These are phyloP conservation scores for Xylaria sp. DNA, from an alignment of 2,329 filamentous ascomycete species.

Conservation along the genomic window DNA sequence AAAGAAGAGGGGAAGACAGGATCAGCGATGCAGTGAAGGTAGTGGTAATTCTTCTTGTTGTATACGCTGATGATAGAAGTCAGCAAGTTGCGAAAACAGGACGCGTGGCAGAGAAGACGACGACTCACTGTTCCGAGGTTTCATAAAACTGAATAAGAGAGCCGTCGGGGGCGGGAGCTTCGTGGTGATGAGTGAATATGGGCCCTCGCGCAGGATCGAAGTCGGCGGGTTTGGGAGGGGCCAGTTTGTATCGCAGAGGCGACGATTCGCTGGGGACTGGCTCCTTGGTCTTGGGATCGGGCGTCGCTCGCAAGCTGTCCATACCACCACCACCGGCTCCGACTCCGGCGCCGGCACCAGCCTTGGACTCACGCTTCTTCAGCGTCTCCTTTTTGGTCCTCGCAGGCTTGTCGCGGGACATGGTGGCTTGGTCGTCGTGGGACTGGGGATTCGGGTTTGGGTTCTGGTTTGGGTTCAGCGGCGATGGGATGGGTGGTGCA, in stretches of 20 bases:
- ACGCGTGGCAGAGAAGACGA: neutral
- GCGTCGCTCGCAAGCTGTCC: constrained; percentile 65
- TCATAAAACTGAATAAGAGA: constrained; percentile 68
- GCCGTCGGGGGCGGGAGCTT: constrained; percentile 60
- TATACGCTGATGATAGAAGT: constrained; percentile 57
- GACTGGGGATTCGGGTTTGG: constrained; percentile 51
- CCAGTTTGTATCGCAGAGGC: constrained; percentile 70
- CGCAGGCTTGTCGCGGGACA: constrained; percentile 60
- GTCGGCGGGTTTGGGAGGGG: constrained; percentile 70
- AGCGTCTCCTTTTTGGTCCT: constrained; percentile 72
- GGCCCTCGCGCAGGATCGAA: constrained; percentile 69
- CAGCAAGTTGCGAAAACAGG: constrained; percentile 1
- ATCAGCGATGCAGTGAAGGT: constrained; percentile 90
- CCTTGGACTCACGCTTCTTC: constrained; percentile 75
- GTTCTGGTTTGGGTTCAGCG: constrained; percentile 70
- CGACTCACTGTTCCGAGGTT: constrained; percentile 70
- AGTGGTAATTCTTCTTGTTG: constrained; percentile 82
- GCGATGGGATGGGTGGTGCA: constrained; percentile 75
- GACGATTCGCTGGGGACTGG: constrained; percentile 57
- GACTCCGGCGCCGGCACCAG: constrained; percentile 30
- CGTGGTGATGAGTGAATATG: constrained; percentile 66
- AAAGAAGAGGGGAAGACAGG: constrained; percentile 85
- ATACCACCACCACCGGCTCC: constrained; percentile 47
- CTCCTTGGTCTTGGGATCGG: constrained; percentile 63
- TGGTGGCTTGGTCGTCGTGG: constrained; percentile 51